A percentile compares a stretch with the other conserved stretches of the same genome.
Conservation (phyloP, 352 stramenopile genomes). For the Pythium dissotocum region DNA sequence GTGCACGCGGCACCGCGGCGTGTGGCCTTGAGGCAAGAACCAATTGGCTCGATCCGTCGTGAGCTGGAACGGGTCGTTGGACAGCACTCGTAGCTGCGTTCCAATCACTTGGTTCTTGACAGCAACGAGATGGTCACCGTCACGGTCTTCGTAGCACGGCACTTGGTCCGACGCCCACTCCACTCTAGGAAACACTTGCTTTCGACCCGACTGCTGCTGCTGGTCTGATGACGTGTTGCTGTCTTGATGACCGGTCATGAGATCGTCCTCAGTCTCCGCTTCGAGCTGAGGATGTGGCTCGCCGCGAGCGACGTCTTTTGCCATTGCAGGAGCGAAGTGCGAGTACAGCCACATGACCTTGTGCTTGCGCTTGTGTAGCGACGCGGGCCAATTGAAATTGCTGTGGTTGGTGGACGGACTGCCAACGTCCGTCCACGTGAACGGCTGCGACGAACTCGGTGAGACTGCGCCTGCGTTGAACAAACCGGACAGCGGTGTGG, state of each 20-base stretch:
- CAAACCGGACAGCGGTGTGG: background rate
- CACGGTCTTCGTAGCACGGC: slow-evolving; percentile 21
- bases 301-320: slow-evolving; percentile 15
- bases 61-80: slow-evolving; percentile 54
- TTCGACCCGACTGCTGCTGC: background rate
- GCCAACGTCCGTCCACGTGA: slow-evolving; percentile 1
- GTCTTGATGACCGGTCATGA: slow-evolving; percentile 30
- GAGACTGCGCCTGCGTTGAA: background rate
- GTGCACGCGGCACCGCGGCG: slow-evolving; percentile 52
- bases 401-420: background rate
- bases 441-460: background rate
- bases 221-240: slow-evolving; percentile 10
- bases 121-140: slow-evolving; percentile 46
- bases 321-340: slow-evolving; percentile 28
- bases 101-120: slow-evolving; percentile 60
- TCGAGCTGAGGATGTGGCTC: slow-evolving; percentile 17
- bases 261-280: slow-evolving; percentile 41
- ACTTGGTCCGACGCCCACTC: slow-evolving; percentile 16
- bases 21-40: slow-evolving; percentile 55
- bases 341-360: slow-evolving; percentile 25
- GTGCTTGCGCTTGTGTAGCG: slow-evolving; percentile 21
- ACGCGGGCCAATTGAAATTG: background rate
- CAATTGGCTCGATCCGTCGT: slow-evolving; percentile 60
- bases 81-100: slow-evolving; percentile 54
- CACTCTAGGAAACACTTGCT: slow-evolving; percentile 11